Evolutionary conservation across 768 basidiomycete species (phyloP).

Genomic region (Hypsizygus marmoreus): DNA sequence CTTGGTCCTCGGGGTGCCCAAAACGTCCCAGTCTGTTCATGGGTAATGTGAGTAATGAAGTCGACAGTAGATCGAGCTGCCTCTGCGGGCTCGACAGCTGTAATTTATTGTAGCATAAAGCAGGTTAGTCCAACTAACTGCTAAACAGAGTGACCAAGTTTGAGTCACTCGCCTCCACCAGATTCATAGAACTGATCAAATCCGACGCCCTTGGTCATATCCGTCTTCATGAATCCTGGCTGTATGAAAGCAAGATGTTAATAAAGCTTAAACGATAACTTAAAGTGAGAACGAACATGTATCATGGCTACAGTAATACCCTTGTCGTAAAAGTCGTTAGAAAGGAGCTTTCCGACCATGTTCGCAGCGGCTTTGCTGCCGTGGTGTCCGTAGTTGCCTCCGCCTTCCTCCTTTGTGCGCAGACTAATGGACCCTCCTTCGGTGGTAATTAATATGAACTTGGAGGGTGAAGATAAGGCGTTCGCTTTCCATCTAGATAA

Average conservation of each 20-base stretch:
- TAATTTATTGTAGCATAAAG: no score
- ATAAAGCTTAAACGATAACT: not conserved
- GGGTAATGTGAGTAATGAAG: conserved; percentile 34
- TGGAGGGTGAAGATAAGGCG: conserved; percentile 30
- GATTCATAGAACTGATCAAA: conserved; percentile 45
- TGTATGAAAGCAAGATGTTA: conserved; percentile 13
- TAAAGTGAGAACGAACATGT: conserved; percentile 33
- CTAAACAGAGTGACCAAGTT: no score
- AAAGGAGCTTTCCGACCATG: conserved; percentile 47
- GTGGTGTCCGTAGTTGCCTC: conserved; percentile 52
- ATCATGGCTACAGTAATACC: conserved; percentile 44
- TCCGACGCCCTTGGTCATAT: conserved; percentile 46
- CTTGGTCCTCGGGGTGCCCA: conserved; percentile 49
- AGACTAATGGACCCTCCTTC: conserved; percentile 48
- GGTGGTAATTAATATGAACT: conserved; percentile 44
- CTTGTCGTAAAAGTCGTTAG: conserved; percentile 38
- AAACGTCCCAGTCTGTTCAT: conserved; percentile 39
- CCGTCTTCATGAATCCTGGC: conserved; percentile 52
- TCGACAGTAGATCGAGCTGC: conserved; percentile 39
- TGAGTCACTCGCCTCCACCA: conserved; percentile 39
- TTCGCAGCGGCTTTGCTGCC: conserved; percentile 49
- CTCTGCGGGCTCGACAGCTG: conserved; percentile 46
- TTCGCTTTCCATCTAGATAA: conserved; percentile 19
- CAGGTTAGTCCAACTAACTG: no score
- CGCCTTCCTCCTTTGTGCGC: conserved; percentile 45